Percentiles rank a stretch among this genome's conserved stretches.
Conservation (phyloP, 768 basidiomycete species). For the Mycena metata region DNA sequence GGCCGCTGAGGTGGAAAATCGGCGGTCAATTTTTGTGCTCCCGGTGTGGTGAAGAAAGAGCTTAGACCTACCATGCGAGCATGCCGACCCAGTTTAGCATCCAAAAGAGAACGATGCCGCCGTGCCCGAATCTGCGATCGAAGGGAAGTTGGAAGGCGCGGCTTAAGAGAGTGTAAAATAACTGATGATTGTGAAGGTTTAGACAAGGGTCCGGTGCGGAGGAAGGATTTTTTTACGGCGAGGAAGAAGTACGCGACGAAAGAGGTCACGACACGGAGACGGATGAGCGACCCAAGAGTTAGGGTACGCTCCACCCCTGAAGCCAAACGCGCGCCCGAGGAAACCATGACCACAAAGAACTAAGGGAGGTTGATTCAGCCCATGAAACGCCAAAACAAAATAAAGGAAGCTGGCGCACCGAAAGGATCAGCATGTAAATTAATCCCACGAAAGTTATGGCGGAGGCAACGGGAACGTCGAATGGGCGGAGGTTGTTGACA, state of each 20-base stretch:
- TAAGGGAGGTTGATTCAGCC: too few species aligned
- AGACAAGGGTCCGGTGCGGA: too few species aligned
- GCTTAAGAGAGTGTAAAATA: background rate
- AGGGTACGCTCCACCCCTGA: too few species aligned
- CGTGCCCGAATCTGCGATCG: slow-evolving; percentile 59
- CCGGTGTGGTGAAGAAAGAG: background rate
- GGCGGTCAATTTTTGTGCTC: background rate
- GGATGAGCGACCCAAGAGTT: too few species aligned
- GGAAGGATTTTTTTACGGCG: too few species aligned
- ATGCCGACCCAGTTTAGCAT: slow-evolving; percentile 72
- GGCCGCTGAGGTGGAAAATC: slow-evolving; percentile 55
- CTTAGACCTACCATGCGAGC: slow-evolving; percentile 60
- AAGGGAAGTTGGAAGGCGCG: slow-evolving; percentile 62
- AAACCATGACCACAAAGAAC: too few species aligned
- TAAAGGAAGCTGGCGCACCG: too few species aligned
- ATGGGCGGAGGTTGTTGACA: slow-evolving; percentile 59
- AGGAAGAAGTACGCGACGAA: too few species aligned
- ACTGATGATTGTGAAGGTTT: background rate
- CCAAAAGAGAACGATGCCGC: slow-evolving; percentile 77
- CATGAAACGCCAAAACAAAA: too few species aligned
- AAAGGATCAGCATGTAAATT: slow-evolving; percentile 41
- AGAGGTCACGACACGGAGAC: too few species aligned
- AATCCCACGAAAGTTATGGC: slow-evolving; percentile 70
- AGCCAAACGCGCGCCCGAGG: too few species aligned
- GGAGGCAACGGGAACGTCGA: slow-evolving; percentile 57